Evolutionary conservation across 371 early-diverging fungal genomes (phyloP).

Genomic region (Mucor mucedo): DNA sequence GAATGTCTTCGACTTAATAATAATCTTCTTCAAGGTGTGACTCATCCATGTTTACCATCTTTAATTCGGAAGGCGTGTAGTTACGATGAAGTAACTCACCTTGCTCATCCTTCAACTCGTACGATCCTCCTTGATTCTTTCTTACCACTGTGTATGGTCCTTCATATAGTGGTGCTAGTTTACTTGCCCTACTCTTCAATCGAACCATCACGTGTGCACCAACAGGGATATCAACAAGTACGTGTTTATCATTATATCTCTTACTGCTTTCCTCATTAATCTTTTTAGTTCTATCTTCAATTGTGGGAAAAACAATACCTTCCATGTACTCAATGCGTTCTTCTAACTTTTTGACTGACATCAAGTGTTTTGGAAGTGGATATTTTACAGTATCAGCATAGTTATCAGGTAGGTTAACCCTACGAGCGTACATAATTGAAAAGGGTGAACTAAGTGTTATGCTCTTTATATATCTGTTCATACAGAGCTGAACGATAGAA

Average conservation of each 20-base stretch:
- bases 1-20: constrained; percentile 9
- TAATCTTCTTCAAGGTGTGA: constrained; percentile 5
- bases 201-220: constrained; percentile 14
- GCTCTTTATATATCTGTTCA: constrained; percentile 1
- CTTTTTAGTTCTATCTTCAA: constrained; percentile 3
- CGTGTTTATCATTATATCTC: constrained; percentile 11
- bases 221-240: constrained; percentile 4
- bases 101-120: constrained; percentile 14
- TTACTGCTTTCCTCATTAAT: constrained; percentile 4
- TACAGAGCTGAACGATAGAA: constrained; percentile 24
- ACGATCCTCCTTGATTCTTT: constrained; percentile 9
- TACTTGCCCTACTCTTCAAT: neutral
- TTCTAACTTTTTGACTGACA: constrained; percentile 6
- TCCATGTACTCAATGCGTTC: constrained; percentile 7
- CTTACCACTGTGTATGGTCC: constrained; percentile 13
- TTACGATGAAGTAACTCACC: constrained; percentile 13
- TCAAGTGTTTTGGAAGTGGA: neutral
- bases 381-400: neutral
- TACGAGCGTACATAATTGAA: constrained; percentile 25
- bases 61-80: constrained; percentile 19
- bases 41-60: constrained; percentile 15
- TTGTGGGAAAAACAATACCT: constrained; percentile 16
- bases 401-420: constrained; percentile 8
- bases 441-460: constrained; percentile 19
- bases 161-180: constrained; percentile 6